Evolutionary conservation across 768 basidiomycete genomes (phyloP).

Genomic region (Boletus subparvulus): DNA sequence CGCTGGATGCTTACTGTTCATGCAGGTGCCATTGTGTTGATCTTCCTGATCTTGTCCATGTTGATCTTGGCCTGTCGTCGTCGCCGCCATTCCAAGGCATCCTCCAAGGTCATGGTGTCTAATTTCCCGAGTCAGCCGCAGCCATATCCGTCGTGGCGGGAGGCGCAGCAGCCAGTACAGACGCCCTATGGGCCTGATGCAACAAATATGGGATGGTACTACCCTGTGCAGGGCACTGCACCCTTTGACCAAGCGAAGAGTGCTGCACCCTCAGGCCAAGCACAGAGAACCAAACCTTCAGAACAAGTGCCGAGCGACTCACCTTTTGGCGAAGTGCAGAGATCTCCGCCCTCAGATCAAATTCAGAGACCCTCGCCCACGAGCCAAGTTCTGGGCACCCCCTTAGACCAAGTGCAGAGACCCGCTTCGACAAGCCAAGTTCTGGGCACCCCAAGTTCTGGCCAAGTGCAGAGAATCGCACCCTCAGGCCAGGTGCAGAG

Average conservation of each 20-base stretch:
- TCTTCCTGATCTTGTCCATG: constrained; percentile 11
- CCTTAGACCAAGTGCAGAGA: not conserved
- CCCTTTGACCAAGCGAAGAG: constrained; percentile 1
- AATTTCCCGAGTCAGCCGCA: not conserved
- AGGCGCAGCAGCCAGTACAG: not conserved
- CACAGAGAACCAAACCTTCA: not conserved
- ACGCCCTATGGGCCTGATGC: not conserved
- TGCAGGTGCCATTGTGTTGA: constrained; percentile 10
- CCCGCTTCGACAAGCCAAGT: not conserved
- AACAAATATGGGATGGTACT: constrained; percentile 3
- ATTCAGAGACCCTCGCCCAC: not conserved
- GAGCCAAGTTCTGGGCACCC: not conserved
- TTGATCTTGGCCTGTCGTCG: constrained; percentile 6
- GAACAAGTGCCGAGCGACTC: not conserved
- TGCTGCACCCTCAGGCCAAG: not conserved
- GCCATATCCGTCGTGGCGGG: constrained; percentile 10
- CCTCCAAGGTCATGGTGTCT: not conserved
- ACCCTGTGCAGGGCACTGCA: not conserved
- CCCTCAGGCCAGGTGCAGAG: not conserved
- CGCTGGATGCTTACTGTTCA: not conserved
- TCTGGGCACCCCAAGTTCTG: not conserved
- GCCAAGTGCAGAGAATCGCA: too few relatives aligned
- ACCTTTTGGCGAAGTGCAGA: not conserved
- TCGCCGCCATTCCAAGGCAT: not conserved
- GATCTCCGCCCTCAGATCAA: not conserved